Conservation (phyloP, 2,329 filamentous ascomycete genomes). For the Piedraia hortae region DNA sequence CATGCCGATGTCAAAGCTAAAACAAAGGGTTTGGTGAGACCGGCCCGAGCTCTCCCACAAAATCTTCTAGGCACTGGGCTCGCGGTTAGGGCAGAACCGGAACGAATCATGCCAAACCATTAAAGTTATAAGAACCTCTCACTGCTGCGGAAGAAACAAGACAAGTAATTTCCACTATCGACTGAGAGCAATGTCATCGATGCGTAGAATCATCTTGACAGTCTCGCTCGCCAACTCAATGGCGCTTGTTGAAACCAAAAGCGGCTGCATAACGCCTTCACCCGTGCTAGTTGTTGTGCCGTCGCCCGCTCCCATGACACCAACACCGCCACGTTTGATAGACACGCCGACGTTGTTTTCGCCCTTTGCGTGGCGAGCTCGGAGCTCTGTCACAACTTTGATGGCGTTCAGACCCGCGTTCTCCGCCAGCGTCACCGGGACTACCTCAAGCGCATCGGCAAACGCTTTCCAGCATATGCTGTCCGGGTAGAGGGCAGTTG, state of each 20-base stretch:
- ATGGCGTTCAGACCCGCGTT: slow-evolving; percentile 96
- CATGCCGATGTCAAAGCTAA: no score
- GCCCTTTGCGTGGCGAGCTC: slow-evolving; percentile 80
- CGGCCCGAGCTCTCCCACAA: no score
- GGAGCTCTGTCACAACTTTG: slow-evolving; percentile 88
- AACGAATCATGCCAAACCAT: no score
- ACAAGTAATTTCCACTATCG: slow-evolving; percentile 5
- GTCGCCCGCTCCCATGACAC: slow-evolving; percentile 52
- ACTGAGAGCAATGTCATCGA: slow-evolving; percentile 34
- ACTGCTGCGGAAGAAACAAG: no score
- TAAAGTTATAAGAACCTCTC: background rate
- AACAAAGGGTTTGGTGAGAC: no score
- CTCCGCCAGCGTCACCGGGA: slow-evolving; percentile 87
- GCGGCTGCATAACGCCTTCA: slow-evolving; percentile 59
- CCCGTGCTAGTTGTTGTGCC: slow-evolving; percentile 7
- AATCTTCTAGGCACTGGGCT: no score
- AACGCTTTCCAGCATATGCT: slow-evolving; percentile 98
- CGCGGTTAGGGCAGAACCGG: no score
- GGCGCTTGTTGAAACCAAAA: slow-evolving; percentile 88
- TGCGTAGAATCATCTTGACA: slow-evolving; percentile 73
- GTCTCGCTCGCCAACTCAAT: slow-evolving; percentile 95
- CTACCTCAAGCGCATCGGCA: slow-evolving; percentile 87
- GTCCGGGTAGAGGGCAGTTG: slow-evolving; percentile 68
- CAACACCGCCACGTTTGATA: slow-evolving; percentile 92
- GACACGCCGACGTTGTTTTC: slow-evolving; percentile 92